Conservation (phyloP, 1,284 basidiomycete genomes). For the Laetiporus sulphureus region DNA sequence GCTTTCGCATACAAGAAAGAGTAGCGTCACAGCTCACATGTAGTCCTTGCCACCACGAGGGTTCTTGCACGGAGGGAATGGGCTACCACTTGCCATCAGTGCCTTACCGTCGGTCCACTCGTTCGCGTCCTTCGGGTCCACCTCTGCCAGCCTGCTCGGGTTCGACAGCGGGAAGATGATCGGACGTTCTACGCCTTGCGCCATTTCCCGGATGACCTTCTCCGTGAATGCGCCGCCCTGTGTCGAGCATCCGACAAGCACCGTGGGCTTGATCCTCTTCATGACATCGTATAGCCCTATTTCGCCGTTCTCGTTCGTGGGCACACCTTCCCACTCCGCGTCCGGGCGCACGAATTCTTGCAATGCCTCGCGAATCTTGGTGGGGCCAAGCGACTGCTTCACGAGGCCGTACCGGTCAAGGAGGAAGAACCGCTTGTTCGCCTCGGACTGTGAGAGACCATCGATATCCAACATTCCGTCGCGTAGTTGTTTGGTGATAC, state of each 20-base stretch:
- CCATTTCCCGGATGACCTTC: conserved; percentile 68
- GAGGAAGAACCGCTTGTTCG: conserved; percentile 62
- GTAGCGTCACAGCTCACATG: conserved; percentile 33
- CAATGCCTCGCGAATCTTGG: conserved; percentile 45
- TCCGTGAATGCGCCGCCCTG: conserved; percentile 77
- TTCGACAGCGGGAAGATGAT: conserved; percentile 84
- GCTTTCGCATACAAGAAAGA: not conserved
- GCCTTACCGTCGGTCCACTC: conserved; percentile 76
- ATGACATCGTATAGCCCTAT: conserved; percentile 62
- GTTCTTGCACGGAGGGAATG: conserved; percentile 65
- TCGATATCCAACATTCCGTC: conserved; percentile 70
- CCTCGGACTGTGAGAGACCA: conserved; percentile 47
- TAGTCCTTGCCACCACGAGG: conserved; percentile 64
- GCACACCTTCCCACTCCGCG: conserved; percentile 37
- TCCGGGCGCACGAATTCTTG: conserved; percentile 52
- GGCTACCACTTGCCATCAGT: conserved; percentile 76
- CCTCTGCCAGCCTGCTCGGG: conserved; percentile 72
- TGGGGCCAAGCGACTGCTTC: conserved; percentile 40
- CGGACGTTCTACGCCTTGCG: conserved; percentile 58
- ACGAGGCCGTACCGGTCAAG: conserved; percentile 55
- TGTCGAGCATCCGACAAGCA: conserved; percentile 84
- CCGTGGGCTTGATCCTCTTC: conserved; percentile 59
- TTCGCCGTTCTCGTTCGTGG: conserved; percentile 35
- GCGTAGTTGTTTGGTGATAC: conserved; percentile 66
- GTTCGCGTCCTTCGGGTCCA: conserved; percentile 65